Evolutionary conservation across 768 basidiomycete genomes (phyloP).

Genomic region (Psilocybe azurescens): DNA sequence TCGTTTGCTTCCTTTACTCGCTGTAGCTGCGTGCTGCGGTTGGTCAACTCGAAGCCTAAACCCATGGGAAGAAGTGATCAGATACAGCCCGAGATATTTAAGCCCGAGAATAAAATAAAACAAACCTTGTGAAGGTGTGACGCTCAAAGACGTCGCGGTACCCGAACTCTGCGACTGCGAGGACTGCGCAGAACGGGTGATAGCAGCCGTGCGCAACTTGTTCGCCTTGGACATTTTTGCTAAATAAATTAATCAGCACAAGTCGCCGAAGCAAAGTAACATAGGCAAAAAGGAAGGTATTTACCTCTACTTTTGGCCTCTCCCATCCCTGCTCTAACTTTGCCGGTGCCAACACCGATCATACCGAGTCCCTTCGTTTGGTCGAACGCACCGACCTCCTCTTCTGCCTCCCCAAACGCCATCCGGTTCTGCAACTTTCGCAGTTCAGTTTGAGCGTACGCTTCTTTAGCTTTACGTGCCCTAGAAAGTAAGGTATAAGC

Average conservation of each 20-base stretch:
- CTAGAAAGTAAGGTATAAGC: constrained; percentile 44
- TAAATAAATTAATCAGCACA: constrained; percentile 34
- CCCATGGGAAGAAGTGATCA: constrained; percentile 1
- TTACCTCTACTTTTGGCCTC: constrained; percentile 92
- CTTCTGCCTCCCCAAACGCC: constrained; percentile 93
- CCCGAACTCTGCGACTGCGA: constrained; percentile 64
- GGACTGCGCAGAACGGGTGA: constrained; percentile 75
- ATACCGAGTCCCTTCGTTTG: constrained; percentile 98
- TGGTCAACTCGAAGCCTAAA: constrained; percentile 91
- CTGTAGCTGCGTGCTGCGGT: constrained; percentile 83
- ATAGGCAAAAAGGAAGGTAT: constrained; percentile 24
- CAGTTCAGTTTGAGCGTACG: constrained; percentile 95
- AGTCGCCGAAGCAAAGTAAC: not conserved
- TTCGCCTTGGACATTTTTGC: constrained; percentile 97
- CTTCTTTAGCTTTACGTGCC: constrained; percentile 98
- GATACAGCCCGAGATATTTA: not conserved
- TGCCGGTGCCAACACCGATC: constrained; percentile 88
- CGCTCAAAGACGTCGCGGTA: constrained; percentile 88
- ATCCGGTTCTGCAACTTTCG: constrained; percentile 97
- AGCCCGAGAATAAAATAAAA: constrained; percentile 4
- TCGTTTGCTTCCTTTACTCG: constrained; percentile 96
- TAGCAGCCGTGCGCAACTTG: constrained; percentile 85
- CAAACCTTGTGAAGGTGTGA: constrained; percentile 94
- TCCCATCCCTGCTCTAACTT: constrained; percentile 85
- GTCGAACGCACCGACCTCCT: constrained; percentile 96